Evolutionary conservation across 331 rosid genomes (phyloP).

Genomic region (Ulmus americana): DNA sequence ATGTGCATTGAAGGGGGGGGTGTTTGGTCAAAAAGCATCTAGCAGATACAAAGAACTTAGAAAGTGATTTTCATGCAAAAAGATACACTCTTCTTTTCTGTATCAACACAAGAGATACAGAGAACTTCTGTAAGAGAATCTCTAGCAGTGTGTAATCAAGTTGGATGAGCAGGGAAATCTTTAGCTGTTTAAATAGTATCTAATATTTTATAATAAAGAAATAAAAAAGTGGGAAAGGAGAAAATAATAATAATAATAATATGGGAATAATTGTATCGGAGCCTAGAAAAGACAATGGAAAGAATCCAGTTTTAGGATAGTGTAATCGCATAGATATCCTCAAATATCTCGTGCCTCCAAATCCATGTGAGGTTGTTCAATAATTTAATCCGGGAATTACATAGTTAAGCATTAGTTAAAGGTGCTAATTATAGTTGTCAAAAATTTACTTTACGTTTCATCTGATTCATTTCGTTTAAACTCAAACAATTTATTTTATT

Average conservation of each 20-base stretch:
- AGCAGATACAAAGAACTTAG: no score
- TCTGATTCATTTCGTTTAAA: no score
- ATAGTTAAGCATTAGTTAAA: neutral
- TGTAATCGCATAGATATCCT: neutral
- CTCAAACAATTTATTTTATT: no score
- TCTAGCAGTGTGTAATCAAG: neutral
- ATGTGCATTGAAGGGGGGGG: slow-evolving; percentile 2
- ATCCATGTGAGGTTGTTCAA: slow-evolving; percentile 1
- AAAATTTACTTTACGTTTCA: no score
- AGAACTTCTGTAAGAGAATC: neutral
- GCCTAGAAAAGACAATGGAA: neutral
- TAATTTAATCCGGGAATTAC: neutral
- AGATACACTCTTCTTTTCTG: no score
- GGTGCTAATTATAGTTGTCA: no score
- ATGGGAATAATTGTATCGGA: slow-evolving; percentile 9
- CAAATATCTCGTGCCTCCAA: slow-evolving; percentile 7
- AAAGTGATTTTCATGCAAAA: no score
- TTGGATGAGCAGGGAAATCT: neutral
- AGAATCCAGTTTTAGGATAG: neutral
- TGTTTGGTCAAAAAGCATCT: neutral
- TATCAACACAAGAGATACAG: neutral
- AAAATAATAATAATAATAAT: neutral
- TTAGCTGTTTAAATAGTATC: slow-evolving; percentile 8
- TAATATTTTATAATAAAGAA: neutral
- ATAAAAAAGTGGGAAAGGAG: neutral